A percentile compares a stretch with the other conserved stretches of the same genome.
Evolutionary conservation across 2,329 filamentous ascomycete species (phyloP).

Genomic region (Colletotrichum camelliae): DNA sequence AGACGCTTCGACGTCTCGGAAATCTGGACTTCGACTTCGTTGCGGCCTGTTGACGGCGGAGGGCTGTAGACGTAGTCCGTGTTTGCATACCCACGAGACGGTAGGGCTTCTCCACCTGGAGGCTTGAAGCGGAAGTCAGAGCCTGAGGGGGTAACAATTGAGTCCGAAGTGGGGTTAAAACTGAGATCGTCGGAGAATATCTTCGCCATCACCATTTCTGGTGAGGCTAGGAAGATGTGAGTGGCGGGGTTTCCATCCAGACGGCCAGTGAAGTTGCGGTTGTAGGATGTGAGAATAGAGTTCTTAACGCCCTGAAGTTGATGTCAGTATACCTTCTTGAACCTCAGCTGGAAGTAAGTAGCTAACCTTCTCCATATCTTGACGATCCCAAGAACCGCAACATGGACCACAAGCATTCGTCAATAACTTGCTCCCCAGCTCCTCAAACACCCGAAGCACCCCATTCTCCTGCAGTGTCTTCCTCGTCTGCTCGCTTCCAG

Average conservation of each 20-base stretch:
- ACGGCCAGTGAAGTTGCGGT: constrained; percentile 83
- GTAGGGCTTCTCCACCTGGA: constrained; percentile 70
- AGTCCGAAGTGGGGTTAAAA: constrained; percentile 77
- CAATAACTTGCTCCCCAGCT: constrained; percentile 76
- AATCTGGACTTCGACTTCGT: constrained; percentile 65
- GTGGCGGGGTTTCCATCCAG: constrained; percentile 82
- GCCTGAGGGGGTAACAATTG: constrained; percentile 68
- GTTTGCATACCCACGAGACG: constrained; percentile 36
- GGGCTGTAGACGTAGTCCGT: constrained; percentile 66
- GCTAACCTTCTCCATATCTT: constrained; percentile 64
- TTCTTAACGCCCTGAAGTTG: constrained; percentile 62
- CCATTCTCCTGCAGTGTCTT: constrained; percentile 73
- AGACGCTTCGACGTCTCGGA: constrained; percentile 75
- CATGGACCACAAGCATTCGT: constrained; percentile 76
- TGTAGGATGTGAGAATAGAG: constrained; percentile 82
- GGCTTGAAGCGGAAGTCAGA: constrained; percentile 75
- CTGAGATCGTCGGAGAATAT: constrained; percentile 72
- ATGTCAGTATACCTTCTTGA: neutral
- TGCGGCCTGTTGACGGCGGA: constrained; percentile 15
- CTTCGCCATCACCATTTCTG: constrained; percentile 77
- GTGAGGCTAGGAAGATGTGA: constrained; percentile 78
- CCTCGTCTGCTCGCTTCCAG: constrained; percentile 77
- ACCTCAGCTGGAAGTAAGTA: neutral
- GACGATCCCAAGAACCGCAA: constrained; percentile 76
- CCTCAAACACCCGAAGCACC: constrained; percentile 75